Percentiles rank a stretch among this genome's conserved stretches.
Evolutionary conservation across 345 rosid species (phyloP).

Genomic region (Hibiscus syriacus): DNA sequence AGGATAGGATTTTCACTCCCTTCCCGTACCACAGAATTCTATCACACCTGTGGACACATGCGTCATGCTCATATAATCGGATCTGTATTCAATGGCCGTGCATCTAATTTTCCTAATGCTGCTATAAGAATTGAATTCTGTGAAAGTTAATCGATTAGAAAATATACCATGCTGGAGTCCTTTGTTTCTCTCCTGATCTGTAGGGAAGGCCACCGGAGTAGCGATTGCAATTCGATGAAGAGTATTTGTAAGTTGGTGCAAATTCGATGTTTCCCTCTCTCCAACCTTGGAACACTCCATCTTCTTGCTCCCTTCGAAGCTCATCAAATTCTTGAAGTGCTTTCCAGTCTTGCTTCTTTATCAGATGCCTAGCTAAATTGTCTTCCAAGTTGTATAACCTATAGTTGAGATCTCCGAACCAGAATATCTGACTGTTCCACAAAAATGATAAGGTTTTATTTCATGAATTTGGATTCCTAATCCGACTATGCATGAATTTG

Average conservation of each 20-base stretch:
- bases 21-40: slow-evolving; percentile 72
- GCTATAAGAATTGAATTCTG: background rate
- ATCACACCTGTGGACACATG: slow-evolving; percentile 54
- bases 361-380: slow-evolving; percentile 41
- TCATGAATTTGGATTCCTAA: background rate
- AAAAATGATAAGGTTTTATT: background rate
- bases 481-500: background rate
- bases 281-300: slow-evolving; percentile 71
- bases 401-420: slow-evolving; percentile 82
- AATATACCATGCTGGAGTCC: slow-evolving; percentile 71
- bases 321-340: slow-evolving; percentile 57
- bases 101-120: background rate
- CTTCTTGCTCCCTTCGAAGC: slow-evolving; percentile 51
- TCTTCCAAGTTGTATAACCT: slow-evolving; percentile 48
- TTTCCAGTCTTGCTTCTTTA: slow-evolving; percentile 57
- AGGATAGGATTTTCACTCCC: slow-evolving; percentile 56
- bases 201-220: slow-evolving; percentile 44
- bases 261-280: slow-evolving; percentile 57
- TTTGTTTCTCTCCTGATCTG: slow-evolving; percentile 57
- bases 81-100: background rate
- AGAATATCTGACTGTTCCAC: slow-evolving; percentile 53
- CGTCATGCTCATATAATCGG: background rate
- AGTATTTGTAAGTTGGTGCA: slow-evolving; percentile 70
- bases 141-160: background rate
- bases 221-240: slow-evolving; percentile 42